Evolutionary conservation across 2,329 filamentous ascomycete species (phyloP), one percentile per base, ranked within the genome.

Genomic region (Aureobasidium sp.): DNA sequence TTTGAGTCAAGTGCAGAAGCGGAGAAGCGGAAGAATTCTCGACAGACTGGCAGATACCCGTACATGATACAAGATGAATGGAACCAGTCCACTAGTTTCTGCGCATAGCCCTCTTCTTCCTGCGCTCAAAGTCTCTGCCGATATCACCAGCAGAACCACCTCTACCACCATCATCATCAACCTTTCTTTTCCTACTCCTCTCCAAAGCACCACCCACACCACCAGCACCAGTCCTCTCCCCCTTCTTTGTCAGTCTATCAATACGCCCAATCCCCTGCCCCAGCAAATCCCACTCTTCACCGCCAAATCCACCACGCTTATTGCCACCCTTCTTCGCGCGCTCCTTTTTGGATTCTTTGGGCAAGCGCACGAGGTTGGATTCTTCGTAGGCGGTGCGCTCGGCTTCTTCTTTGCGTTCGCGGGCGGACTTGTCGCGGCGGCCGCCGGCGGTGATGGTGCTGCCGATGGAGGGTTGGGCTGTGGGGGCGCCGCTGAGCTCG

Each of bases 351-450:
- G 86, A 89, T 74, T 89, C 84, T 69, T 86, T 87, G 14, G 93
- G 91, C 69, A 99, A 79, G 68, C 94, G 89, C 17, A 90, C 85
- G 70, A 97, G 93, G 77, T 99, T 96, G 68, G 81, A 83, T 77
- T 99, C 94, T 79, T 99, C 94, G 77, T 97, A 99, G 52, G 89
- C 84, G 63, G 83, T 83, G 61, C 89, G 82, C 77, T 96, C 92
- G 1, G 83, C 83, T 73, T 97, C 92, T 44, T 85, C 84, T 65
- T 85, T 85, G 62, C 89, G 84, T 72, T 97, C 88, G 37, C 85
- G 81, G 15, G 86, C 84, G 5, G 89, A 90, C 80, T 92, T 94
- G 70, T 86, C 85, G 72, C 85, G 85, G 66, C 93, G 85, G 37
- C 94, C 94, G 55, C 89, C 87, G 53, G 86, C 81, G 8, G 68